A percentile compares a stretch with the other conserved stretches of the same genome.
These are phyloP conservation scores for Chaetomiaceae sp. DNA, from an alignment of 2,329 filamentous ascomycete species.

Conservation along the genomic window DNA sequence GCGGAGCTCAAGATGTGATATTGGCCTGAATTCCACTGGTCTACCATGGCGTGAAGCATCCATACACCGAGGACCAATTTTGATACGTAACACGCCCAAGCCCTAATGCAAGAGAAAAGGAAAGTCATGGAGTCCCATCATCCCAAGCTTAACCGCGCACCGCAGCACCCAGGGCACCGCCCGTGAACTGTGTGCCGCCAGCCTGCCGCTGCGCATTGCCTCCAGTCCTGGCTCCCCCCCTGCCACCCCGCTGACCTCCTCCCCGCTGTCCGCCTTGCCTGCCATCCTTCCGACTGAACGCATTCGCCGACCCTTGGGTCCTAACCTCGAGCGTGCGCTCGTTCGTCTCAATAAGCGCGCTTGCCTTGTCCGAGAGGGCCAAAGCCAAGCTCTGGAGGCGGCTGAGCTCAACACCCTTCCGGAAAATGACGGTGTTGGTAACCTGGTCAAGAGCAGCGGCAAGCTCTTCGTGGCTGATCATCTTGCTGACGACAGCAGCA, in stretches of 20 bases:
- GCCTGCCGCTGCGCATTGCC: slow-evolving; percentile 61
- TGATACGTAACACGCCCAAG: slow-evolving; percentile 25
- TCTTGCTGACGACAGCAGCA: slow-evolving; percentile 92
- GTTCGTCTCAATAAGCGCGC: slow-evolving; percentile 91
- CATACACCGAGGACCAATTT: slow-evolving; percentile 22
- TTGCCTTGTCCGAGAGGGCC: slow-evolving; percentile 93
- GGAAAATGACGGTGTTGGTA: slow-evolving; percentile 95
- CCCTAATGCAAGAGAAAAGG: slow-evolving; percentile 27
- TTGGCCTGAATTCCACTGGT: slow-evolving; percentile 20
- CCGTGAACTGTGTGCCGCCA: slow-evolving; percentile 74
- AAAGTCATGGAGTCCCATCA: slow-evolving; percentile 18
- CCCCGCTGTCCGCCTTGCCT: slow-evolving; percentile 62
- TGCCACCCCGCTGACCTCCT: slow-evolving; percentile 57
- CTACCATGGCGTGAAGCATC: slow-evolving; percentile 21
- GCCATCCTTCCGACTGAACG: slow-evolving; percentile 88
- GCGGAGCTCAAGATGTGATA: slow-evolving; percentile 11
- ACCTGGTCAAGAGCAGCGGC: slow-evolving; percentile 96
- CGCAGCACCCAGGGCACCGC: slow-evolving; percentile 68
- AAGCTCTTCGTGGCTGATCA: slow-evolving; percentile 99
- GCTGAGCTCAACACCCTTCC: slow-evolving; percentile 97
- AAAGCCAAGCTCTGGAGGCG: slow-evolving; percentile 92
- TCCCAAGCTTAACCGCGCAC: slow-evolving; percentile 49
- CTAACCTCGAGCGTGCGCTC: slow-evolving; percentile 95
- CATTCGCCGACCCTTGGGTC: slow-evolving; percentile 91
- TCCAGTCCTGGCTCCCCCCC: slow-evolving; percentile 55